Evolutionary conservation across 495 filamentous ascomycete genomes (phyloP).

Genomic region (Daldinia grandis): DNA sequence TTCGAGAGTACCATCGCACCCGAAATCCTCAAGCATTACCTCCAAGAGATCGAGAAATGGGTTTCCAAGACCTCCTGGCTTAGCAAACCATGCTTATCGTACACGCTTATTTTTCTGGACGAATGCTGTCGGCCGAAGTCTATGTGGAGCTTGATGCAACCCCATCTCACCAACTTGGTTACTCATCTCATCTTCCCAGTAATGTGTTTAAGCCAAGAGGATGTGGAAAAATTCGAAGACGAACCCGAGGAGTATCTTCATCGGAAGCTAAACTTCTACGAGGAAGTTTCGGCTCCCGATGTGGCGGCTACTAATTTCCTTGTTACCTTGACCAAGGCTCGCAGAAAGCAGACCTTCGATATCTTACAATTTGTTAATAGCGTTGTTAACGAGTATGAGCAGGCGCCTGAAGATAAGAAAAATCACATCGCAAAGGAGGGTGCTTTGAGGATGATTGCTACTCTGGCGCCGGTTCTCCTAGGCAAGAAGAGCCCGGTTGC

Average conservation of each 20-base stretch:
- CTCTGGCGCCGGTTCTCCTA: slow-evolving; percentile 88
- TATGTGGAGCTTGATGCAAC: slow-evolving; percentile 94
- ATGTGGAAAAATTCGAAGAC: slow-evolving; percentile 90
- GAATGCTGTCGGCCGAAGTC: slow-evolving; percentile 97
- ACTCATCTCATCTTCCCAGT: slow-evolving; percentile 95
- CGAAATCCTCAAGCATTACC: slow-evolving; percentile 91
- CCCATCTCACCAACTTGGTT: slow-evolving; percentile 89
- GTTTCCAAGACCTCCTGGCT: slow-evolving; percentile 94
- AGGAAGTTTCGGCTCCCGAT: slow-evolving; percentile 95
- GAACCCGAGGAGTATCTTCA: slow-evolving; percentile 97
- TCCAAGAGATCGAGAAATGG: slow-evolving; percentile 95
- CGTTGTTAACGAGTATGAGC: slow-evolving; percentile 87
- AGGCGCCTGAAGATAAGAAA: slow-evolving; percentile 84
- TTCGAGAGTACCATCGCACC: slow-evolving; percentile 93
- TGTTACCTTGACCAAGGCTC: slow-evolving; percentile 89
- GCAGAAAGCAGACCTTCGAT: slow-evolving; percentile 94
- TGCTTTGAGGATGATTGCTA: slow-evolving; percentile 96
- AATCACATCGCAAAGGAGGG: slow-evolving; percentile 95
- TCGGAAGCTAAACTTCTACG: slow-evolving; percentile 96
- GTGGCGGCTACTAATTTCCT: slow-evolving; percentile 97
- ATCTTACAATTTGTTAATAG: slow-evolving; percentile 93
- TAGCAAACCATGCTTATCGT: slow-evolving; percentile 89
- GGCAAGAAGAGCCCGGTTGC: slow-evolving; percentile 98
- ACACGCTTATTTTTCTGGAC: slow-evolving; percentile 91
- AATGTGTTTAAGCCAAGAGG: slow-evolving; percentile 89